phyloP scores from a whole-genome alignment of 257 asterid genomes.

The Solanum appendiculatum region DNA sequence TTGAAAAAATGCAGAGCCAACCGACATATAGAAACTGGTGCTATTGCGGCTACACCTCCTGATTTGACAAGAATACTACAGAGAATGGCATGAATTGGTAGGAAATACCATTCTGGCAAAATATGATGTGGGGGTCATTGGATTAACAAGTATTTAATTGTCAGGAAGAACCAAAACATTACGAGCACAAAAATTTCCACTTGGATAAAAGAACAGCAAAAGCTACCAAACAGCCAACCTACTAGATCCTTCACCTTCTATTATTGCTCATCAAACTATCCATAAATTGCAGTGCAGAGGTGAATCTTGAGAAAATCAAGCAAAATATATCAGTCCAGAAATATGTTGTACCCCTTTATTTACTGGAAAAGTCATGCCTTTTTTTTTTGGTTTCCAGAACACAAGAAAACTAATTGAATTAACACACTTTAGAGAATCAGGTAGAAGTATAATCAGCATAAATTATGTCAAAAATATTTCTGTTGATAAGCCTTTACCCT shows the following conservation, averaged over 20 bases:
- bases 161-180: neutral
- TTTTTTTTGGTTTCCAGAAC: neutral
- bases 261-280: neutral
- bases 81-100: neutral
- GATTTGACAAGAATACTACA: neutral
- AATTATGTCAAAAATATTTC: neutral
- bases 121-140: neutral
- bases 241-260: neutral
- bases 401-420: neutral
- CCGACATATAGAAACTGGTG: neutral
- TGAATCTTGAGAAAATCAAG: neutral
- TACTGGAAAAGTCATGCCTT: neutral
- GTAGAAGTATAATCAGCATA: neutral
- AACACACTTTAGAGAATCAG: neutral
- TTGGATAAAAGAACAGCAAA: neutral
- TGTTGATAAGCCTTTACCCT: neutral
- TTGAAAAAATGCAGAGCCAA: neutral
- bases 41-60: neutral
- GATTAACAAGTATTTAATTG: neutral
- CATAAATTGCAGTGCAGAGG: neutral
- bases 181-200: neutral
- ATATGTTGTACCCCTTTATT: neutral
- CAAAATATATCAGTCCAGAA: neutral
- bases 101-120: neutral
- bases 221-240: neutral